Evolutionary conservation across 225 moss, liverwort and hornwort genomes (phyloP).

Genomic region (Asterella californica): DNA sequence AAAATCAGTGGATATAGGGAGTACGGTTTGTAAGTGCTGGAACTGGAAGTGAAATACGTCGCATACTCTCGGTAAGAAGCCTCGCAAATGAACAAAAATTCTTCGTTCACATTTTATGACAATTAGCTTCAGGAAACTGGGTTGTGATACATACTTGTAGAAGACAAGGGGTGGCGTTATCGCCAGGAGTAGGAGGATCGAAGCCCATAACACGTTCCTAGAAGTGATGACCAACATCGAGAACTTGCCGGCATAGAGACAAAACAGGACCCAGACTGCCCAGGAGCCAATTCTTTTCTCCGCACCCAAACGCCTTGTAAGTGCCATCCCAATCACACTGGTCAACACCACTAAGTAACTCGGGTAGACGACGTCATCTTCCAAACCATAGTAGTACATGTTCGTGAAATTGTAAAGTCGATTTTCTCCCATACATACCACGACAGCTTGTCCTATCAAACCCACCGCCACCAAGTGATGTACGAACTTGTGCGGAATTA

Average conservation of each 20-base stretch:
- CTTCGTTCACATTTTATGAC: neutral
- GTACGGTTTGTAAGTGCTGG: no score
- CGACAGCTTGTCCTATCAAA: conserved; percentile 66
- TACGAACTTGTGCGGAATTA: conserved; percentile 55
- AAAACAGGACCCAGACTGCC: conserved; percentile 77
- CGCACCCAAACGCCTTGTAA: conserved; percentile 66
- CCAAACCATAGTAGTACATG: conserved; percentile 75
- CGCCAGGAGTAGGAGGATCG: conserved; percentile 76
- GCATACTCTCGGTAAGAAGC: neutral
- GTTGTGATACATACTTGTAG: conserved; percentile 62
- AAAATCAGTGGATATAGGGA: neutral
- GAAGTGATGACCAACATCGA: conserved; percentile 85
- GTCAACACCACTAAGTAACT: conserved; percentile 91
- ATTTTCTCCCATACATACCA: conserved; percentile 86
- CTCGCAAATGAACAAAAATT: neutral
- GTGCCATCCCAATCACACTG: conserved; percentile 73
- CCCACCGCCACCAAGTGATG: conserved; percentile 61
- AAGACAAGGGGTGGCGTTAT: conserved; percentile 87
- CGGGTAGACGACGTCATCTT: conserved; percentile 87
- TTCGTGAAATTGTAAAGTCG: conserved; percentile 79
- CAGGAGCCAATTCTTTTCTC: conserved; percentile 79
- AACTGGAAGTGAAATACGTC: neutral
- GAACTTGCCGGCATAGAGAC: conserved; percentile 85
- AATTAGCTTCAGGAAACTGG: neutral
- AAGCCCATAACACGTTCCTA: conserved; percentile 76